Evolutionary conservation across 306 rosid genomes (phyloP).

Genomic region (Prunus davidiana): DNA sequence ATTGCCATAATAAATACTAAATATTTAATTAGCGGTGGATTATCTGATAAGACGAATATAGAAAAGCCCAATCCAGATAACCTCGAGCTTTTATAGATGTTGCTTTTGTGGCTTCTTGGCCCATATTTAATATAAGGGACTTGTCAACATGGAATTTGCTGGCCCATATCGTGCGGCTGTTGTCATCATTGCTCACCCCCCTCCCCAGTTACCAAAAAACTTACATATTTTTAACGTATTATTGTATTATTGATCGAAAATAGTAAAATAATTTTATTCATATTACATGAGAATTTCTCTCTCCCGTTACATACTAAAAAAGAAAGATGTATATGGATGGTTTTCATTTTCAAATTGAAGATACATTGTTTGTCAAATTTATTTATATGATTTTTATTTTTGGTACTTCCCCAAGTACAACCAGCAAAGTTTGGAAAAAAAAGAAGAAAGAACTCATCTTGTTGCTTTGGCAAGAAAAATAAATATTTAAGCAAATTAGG

Average conservation of each 20-base stretch:
- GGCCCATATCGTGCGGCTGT: too few species aligned
- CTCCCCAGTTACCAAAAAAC: too few species aligned
- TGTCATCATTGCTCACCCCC: too few species aligned
- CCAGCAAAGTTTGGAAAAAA: background rate
- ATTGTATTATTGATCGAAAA: fast-evolving
- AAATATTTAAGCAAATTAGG: background rate
- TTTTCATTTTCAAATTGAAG: background rate
- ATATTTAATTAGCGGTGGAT: background rate
- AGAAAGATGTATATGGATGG: too few species aligned
- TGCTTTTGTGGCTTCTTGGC: too few species aligned
- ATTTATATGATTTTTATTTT: background rate
- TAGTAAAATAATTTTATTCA: fast-evolving
- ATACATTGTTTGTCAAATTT: background rate
- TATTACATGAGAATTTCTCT: fast-evolving
- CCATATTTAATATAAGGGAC: background rate
- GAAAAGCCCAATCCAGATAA: background rate
- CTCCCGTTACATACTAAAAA: too few species aligned
- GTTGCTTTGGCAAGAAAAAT: background rate
- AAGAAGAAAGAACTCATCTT: background rate
- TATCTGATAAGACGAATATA: background rate
- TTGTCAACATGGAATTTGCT: background rate
- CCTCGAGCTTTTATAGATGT: too few species aligned
- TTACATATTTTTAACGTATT: too few species aligned
- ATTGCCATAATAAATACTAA: background rate
- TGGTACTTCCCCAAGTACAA: background rate